Conservation (phyloP, 495 filamentous ascomycete genomes). For the Hyaloscypha bicolor region DNA sequence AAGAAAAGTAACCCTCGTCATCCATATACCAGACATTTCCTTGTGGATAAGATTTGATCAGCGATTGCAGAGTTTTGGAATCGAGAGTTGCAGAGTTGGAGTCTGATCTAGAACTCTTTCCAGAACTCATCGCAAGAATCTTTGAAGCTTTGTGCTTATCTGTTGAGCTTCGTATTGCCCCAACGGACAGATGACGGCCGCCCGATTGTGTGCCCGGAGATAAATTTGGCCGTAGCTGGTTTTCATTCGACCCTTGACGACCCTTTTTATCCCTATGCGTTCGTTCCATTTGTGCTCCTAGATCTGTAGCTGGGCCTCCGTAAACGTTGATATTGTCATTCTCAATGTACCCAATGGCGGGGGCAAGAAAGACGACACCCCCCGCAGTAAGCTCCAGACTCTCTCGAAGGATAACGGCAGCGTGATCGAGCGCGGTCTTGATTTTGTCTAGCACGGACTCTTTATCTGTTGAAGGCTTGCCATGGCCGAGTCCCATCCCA, state of each 20-base stretch:
- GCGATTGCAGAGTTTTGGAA: constrained; percentile 13
- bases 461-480: background rate
- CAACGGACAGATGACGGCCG: constrained; percentile 5
- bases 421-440: constrained; percentile 18
- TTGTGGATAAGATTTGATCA: constrained; percentile 19
- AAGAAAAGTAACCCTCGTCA: constrained; percentile 28
- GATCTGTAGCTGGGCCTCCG: background rate
- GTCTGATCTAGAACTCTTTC: constrained; percentile 10
- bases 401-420: constrained; percentile 27
- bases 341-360: constrained; percentile 18
- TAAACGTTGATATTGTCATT: background rate
- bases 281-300: background rate
- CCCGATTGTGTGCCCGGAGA: background rate
- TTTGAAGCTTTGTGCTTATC: constrained; percentile 27
- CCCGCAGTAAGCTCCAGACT: constrained; percentile 26
- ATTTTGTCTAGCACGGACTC: constrained; percentile 24
- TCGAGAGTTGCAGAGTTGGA: constrained; percentile 9
- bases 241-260: background rate
- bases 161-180: constrained; percentile 10
- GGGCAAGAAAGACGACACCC: constrained; percentile 27
- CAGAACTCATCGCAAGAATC: constrained; percentile 24
- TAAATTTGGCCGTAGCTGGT: background rate
- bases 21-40: constrained; percentile 29
- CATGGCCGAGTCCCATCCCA: background rate
- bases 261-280: background rate